Conservation (phyloP, 495 filamentous ascomycete species). For the Penicillium dipodomyicola region DNA sequence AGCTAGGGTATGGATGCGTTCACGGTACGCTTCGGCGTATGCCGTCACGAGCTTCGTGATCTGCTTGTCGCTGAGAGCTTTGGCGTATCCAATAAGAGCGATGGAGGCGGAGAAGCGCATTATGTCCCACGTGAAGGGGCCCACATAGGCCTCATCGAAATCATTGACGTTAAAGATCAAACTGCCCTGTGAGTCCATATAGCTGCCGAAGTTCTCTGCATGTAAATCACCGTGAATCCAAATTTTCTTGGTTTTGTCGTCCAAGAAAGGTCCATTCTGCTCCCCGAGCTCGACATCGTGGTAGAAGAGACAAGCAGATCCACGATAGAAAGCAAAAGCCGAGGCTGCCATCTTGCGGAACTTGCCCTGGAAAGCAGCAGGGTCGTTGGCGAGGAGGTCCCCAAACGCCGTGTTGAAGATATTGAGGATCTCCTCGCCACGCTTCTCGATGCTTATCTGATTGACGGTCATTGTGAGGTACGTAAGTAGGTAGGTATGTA, state of each 20-base stretch:
- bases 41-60: constrained; percentile 13
- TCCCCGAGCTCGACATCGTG: constrained; percentile 12
- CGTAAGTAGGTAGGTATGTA: too few species aligned
- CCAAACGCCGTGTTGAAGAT: constrained; percentile 13
- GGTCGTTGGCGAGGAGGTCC: constrained; percentile 14
- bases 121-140: constrained; percentile 19
- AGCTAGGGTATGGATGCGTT: constrained; percentile 15
- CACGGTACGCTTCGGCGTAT: constrained; percentile 15
- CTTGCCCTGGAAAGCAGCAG: constrained; percentile 18
- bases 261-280: constrained; percentile 4
- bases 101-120: constrained; percentile 18
- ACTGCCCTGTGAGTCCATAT: constrained; percentile 18
- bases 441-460: constrained; percentile 8
- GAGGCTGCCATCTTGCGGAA: constrained; percentile 24
- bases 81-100: constrained; percentile 18
- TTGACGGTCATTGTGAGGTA: constrained; percentile 5
- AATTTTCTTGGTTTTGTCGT: constrained; percentile 12
- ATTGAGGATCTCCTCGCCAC: constrained; percentile 17
- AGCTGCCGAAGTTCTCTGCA: constrained; percentile 21
- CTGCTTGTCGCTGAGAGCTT: constrained; percentile 20
- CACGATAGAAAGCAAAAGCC: constrained; percentile 22
- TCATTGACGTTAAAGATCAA: constrained; percentile 22
- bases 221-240: constrained; percentile 22
- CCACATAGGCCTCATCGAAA: constrained; percentile 22
- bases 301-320: constrained; percentile 19